A percentile compares a stretch with the other conserved stretches of the same genome.
Conservation (phyloP, 306 rosid species). For the Prunus padus region DNA sequence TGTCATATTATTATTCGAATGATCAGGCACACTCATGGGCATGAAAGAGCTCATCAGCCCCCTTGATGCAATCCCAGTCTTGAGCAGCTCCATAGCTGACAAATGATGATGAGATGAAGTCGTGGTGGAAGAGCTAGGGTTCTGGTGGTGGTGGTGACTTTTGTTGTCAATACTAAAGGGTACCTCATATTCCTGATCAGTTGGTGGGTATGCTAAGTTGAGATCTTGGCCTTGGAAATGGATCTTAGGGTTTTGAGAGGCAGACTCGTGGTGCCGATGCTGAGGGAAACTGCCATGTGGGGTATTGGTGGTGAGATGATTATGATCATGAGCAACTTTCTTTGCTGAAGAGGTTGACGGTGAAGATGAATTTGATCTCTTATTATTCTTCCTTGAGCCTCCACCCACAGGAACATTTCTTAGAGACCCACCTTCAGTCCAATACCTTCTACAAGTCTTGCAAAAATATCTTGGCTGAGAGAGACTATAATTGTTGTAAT, state of each 20-base stretch:
- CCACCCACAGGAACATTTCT: conserved; percentile 99
- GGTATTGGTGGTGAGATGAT: conserved; percentile 16
- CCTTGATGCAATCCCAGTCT: conserved; percentile 63
- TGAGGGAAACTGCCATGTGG: conserved; percentile 30
- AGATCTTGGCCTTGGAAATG: conserved; percentile 79
- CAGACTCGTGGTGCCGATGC: conserved; percentile 25
- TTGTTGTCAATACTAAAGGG: conserved; percentile 39
- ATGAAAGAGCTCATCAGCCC: conserved; percentile 66
- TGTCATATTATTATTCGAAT: conserved; percentile 22
- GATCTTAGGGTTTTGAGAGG: conserved; percentile 64
- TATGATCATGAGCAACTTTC: conserved; percentile 34
- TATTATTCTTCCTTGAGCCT: conserved; percentile 85
- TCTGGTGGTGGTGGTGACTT: conserved; percentile 28
- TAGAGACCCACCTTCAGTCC: conserved; percentile 98
- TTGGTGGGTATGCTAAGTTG: conserved; percentile 66
- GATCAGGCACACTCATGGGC: conserved; percentile 42
- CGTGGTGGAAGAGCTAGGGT: conserved; percentile 31
- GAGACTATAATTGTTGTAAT: conserved; percentile 91
- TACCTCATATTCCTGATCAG: conserved; percentile 37
- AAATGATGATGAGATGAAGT: conserved; percentile 28
- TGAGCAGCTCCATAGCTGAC: conserved; percentile 73
- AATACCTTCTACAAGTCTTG: conserved; percentile 93
- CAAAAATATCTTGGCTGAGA: conserved; percentile 97
- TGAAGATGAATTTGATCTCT: conserved; percentile 47
- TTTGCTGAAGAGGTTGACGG: conserved; percentile 43